Conservation (phyloP, 2,329 filamentous ascomycete genomes). For the Didymella segeticola region DNA sequence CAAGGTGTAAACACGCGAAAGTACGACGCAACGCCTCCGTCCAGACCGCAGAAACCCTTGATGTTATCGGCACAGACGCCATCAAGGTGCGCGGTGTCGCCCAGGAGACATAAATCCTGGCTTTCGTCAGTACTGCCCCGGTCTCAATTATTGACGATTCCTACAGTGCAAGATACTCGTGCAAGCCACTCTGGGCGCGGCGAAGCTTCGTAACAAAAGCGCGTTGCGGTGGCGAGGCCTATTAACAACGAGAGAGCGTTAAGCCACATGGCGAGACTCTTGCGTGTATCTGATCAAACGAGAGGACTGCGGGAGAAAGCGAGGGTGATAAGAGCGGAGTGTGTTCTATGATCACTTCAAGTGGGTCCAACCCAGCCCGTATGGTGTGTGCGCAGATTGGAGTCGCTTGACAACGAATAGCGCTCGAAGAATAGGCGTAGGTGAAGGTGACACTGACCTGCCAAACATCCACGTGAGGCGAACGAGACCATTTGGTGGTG, state of each 20-base stretch:
- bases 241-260: not conserved
- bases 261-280: conserved; percentile 1
- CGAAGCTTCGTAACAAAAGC: not conserved
- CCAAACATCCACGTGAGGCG: not conserved
- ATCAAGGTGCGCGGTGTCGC: not conserved
- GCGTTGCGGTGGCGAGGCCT: not conserved
- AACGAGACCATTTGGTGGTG: not conserved
- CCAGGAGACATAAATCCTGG: not conserved
- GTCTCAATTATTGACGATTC: not conserved
- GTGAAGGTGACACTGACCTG: not conserved
- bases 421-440: not conserved
- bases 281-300: not conserved
- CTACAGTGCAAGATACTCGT: not conserved
- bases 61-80: conserved; percentile 7
- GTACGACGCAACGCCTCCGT: conserved; percentile 1
- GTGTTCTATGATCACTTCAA: too few relatives aligned
- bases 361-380: not conserved
- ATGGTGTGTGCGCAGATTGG: not conserved
- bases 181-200: not conserved
- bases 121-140: not conserved
- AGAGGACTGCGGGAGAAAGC: not conserved
- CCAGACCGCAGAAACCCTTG: not conserved
- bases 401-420: not conserved
- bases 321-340: not conserved
- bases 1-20: not conserved